Evolutionary conservation across 1,139 yeast species (phyloP), one percentile per base, ranked within the genome.

Genomic region (Lodderomyces theae): DNA sequence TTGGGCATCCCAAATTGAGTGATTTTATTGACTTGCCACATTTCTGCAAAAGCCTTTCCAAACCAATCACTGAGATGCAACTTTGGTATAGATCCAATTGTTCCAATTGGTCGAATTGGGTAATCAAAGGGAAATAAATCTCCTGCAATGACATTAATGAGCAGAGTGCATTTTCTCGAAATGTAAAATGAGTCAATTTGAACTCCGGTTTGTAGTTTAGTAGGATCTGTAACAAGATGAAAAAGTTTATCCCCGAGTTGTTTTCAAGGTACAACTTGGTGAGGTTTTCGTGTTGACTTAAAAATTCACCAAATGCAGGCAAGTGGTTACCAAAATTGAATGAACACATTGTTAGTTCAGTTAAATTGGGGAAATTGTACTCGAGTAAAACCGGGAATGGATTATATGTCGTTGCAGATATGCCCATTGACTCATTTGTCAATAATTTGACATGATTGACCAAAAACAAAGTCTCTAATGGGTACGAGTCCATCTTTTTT

Each of bases 11-110:
- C 23, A 71, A 52, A 50, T 28, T 41, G 29, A 71, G 51, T 2
- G 49, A 42, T 3, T 46, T 42, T 0, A 46, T 29, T 10, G 47
- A 38, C 6, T 18, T 35, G 24, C 58, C 61, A 12, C 57, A 51
- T 3, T 62, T 52, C 17, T 38, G 40, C 15, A 70, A 47, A 7
- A 71, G 41, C 41, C 61, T 67, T 12, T 53, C 29, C 11, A 71
- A 51, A 0, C 74, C 74, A 21, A 52, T 56, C 18, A 53, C 51
- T 1, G 73, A 57, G 12, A 71, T 46, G 2, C 66, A 61, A 13
- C 61, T 56, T 3, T 66, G 60, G 45, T 65, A 65, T 8, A 71
- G 37, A 45, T 71, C 77, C 22, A 71, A 54, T n/a, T 49, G 46
- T 4, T 41, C 32, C n/a, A 70, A 47, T 5, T 16, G n/a, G 2